Evolutionary conservation across 331 rosid genomes (phyloP), one percentile per base, ranked within the genome.

Genomic region (Saraca asoca): DNA sequence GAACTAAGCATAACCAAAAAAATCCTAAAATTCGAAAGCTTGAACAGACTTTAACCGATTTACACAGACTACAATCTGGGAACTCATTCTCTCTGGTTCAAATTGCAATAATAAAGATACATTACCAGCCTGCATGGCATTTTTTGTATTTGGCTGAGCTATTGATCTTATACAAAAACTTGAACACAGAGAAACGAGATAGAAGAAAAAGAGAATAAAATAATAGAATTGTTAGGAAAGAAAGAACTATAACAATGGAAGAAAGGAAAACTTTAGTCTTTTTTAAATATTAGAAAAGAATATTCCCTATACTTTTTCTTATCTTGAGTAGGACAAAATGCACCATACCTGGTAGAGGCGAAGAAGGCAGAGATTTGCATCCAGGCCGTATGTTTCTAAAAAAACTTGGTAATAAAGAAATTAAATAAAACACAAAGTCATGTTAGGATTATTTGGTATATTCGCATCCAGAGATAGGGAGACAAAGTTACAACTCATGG

Each of bases 341-440:
- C 33, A 51, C 6, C 7, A 51, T 61, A 90, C 99, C 96, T 94
- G 96, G 79, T 94, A 94, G 65, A 94, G 90, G 65, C 96, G 95
- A 69, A 94, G 99, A 70, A 90, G 99, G 83, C 99, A 94, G 0
- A 94, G 91, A 85, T 94, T 94, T 31, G 97, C 86, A 72, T 88
- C 99, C 7, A 94, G 78, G 42, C 88, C 90, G 80, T 94, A 90
- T 2, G 92, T 86, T 72, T 88, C 88, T 0, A 92, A 81, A 5
- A 95, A 86, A 68, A 93, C 98, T 97, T 90, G 67, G 12, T 51
- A 6, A 45, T 4, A 35, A 60, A 62, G 5, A 3, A 14, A 6
- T 0, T 12, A 15, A 33, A 49, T 6, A 46, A 10, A 19, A 45
- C 12, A 20, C 5, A 54, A 73, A 33, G 0, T 6, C 7, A 61